phyloP scores from a whole-genome alignment of 2,329 filamentous ascomycete genomes.

The Penicillium sp. region DNA sequence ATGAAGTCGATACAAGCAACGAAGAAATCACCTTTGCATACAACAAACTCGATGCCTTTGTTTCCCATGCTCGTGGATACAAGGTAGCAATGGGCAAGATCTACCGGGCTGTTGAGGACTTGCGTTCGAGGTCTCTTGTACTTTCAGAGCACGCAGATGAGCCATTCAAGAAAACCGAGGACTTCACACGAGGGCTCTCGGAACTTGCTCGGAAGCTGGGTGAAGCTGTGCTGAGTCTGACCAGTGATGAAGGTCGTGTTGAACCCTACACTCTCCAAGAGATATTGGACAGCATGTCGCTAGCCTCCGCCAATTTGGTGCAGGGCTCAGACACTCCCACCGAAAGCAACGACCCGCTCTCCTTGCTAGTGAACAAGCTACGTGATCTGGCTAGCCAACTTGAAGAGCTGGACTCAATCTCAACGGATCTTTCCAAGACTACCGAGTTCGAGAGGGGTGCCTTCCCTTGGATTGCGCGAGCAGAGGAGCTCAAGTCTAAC shows the following conservation, averaged over 20 bases:
- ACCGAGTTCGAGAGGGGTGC: constrained; percentile 75
- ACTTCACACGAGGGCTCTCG: constrained; percentile 64
- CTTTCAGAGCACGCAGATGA: constrained; percentile 67
- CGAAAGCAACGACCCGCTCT: constrained; percentile 61
- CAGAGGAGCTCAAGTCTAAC: constrained; percentile 77
- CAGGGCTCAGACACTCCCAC: constrained; percentile 26
- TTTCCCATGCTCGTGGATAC: constrained; percentile 74
- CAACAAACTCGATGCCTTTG: constrained; percentile 69
- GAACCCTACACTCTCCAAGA: constrained; percentile 69
- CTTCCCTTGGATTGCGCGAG: constrained; percentile 80
- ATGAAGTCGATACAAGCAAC: constrained; percentile 60
- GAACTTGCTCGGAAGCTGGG: constrained; percentile 68
- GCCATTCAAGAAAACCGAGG: constrained; percentile 70
- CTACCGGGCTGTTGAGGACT: constrained; percentile 72
- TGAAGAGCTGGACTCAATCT: constrained; percentile 69
- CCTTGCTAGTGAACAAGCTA: constrained; percentile 67
- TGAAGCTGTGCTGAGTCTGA: constrained; percentile 62
- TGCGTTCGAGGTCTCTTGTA: constrained; percentile 73
- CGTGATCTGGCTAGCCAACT: constrained; percentile 65
- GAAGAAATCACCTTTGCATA: constrained; percentile 69
- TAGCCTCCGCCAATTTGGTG: constrained; percentile 27
- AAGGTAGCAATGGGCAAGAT: constrained; percentile 84
- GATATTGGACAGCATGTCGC: constrained; percentile 61
- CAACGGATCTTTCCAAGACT: constrained; percentile 69
- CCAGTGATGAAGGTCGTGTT: constrained; percentile 70